phyloP scores from a whole-genome alignment of 176 grass and related monocot species.

The Carex cristatella region DNA sequence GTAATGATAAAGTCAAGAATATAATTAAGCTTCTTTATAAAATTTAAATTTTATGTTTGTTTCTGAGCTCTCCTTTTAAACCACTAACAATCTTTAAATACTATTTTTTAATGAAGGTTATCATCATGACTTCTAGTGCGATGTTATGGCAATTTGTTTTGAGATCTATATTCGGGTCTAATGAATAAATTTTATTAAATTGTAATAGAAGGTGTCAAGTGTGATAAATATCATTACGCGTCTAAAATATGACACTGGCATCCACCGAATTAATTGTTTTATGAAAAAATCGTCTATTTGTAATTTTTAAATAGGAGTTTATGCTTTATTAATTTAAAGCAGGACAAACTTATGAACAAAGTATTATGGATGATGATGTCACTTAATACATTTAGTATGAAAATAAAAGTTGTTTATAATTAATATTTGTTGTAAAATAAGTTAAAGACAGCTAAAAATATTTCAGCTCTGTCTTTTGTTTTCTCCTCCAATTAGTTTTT shows the following conservation, averaged over 20 bases:
- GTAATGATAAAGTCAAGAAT: no score
- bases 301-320: not conserved
- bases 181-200: not conserved
- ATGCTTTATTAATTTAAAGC: not conserved
- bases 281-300: not conserved
- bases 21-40: no score
- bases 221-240: not conserved
- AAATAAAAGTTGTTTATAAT: no score
- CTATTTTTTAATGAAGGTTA: not conserved
- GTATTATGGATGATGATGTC: not conserved
- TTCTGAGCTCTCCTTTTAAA: no score
- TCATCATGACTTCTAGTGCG: not conserved
- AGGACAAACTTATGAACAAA: not conserved
- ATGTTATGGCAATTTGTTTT: not conserved
- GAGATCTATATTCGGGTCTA: not conserved
- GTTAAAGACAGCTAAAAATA: no score
- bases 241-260: not conserved
- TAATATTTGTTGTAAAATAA: no score
- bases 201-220: not conserved
- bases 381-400: not conserved
- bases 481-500: no score
- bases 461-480: no score
- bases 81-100: no score
- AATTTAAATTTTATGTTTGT: no score
- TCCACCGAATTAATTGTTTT: not conserved